phyloP scores from a whole-genome alignment of 441 rosid genomes.

The Croton setiger region DNA sequence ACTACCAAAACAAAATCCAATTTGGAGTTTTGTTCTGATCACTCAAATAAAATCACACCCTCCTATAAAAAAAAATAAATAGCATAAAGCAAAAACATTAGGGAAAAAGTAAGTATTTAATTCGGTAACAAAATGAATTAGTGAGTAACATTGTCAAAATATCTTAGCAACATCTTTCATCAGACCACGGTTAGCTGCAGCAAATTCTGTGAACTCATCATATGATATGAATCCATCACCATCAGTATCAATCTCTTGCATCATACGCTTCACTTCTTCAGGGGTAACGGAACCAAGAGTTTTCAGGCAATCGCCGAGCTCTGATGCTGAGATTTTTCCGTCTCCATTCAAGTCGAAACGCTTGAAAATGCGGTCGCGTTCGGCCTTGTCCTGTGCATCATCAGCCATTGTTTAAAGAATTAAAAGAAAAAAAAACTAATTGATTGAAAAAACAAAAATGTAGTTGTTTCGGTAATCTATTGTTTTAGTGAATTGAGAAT shows the following conservation, averaged over 20 bases:
- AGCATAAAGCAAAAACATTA: not conserved
- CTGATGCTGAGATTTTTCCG: slow-evolving; percentile 62
- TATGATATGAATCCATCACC: slow-evolving; percentile 80
- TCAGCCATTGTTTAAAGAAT: slow-evolving; percentile 41
- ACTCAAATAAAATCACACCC: not conserved
- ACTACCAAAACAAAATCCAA: slow-evolving; percentile 12
- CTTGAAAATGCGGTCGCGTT: slow-evolving; percentile 72
- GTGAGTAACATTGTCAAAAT: slow-evolving; percentile 28
- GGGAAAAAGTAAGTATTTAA: not conserved
- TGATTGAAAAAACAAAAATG: not conserved
- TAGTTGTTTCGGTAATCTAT: not conserved
- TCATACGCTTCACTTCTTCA: slow-evolving; percentile 70
- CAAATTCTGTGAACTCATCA: slow-evolving; percentile 60
- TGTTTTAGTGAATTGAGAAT: not conserved
- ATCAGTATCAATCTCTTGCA: slow-evolving; percentile 82
- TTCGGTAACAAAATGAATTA: not conserved
- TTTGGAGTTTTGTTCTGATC: not conserved
- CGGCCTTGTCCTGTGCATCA: slow-evolving; percentile 42
- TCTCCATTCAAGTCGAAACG: slow-evolving; percentile 71
- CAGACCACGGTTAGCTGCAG: slow-evolving; percentile 63
- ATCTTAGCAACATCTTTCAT: slow-evolving; percentile 81
- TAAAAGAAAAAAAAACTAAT: no score
- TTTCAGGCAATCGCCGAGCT: slow-evolving; percentile 73
- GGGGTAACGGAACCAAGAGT: slow-evolving; percentile 49
- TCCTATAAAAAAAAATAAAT: not conserved